phyloP scores from a whole-genome alignment of 1,139 yeast genomes.

The Zygosaccharomyces pseudobailii region DNA sequence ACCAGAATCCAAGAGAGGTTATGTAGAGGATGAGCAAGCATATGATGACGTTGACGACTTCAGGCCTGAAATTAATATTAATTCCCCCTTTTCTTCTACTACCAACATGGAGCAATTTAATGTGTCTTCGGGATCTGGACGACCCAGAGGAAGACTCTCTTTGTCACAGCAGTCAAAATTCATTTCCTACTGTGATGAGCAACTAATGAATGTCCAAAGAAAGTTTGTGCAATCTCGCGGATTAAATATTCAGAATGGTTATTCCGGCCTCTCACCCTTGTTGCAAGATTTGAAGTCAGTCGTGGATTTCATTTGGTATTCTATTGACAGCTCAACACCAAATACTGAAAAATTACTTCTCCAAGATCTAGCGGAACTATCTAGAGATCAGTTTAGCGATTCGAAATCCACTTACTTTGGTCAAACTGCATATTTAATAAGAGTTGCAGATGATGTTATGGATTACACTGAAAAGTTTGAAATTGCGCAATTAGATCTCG shows the following conservation, averaged over 20 bases:
- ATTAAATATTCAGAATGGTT: constrained; percentile 41
- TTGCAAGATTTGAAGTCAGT: constrained; percentile 44
- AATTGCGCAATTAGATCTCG: constrained; percentile 20
- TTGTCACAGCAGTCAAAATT: constrained; percentile 57
- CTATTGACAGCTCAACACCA: constrained; percentile 38
- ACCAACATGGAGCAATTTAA: constrained; percentile 11
- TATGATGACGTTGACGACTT: constrained; percentile 31
- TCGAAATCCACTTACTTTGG: constrained; percentile 41
- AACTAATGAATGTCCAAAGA: constrained; percentile 55
- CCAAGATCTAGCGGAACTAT: constrained; percentile 8
- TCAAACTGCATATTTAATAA: constrained; percentile 56
- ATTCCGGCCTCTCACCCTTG: constrained; percentile 40
- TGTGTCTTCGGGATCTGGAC: neutral
- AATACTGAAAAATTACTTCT: constrained; percentile 33
- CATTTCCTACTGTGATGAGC: constrained; percentile 55
- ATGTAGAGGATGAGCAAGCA: constrained; percentile 11
- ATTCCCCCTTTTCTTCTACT: constrained; percentile 30
- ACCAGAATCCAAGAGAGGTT: constrained; percentile 5
- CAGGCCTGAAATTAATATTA: constrained; percentile 28
- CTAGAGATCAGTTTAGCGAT: constrained; percentile 14
- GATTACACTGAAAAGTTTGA: constrained; percentile 52
- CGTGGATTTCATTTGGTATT: constrained; percentile 55
- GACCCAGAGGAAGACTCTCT: constrained; percentile 29
- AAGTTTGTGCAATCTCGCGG: constrained; percentile 53
- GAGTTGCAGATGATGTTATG: constrained; percentile 60